Percentiles rank a stretch among this genome's conserved stretches.
phyloP scores from a whole-genome alignment of 257 asterid genomes.

The Echites panduratus region DNA sequence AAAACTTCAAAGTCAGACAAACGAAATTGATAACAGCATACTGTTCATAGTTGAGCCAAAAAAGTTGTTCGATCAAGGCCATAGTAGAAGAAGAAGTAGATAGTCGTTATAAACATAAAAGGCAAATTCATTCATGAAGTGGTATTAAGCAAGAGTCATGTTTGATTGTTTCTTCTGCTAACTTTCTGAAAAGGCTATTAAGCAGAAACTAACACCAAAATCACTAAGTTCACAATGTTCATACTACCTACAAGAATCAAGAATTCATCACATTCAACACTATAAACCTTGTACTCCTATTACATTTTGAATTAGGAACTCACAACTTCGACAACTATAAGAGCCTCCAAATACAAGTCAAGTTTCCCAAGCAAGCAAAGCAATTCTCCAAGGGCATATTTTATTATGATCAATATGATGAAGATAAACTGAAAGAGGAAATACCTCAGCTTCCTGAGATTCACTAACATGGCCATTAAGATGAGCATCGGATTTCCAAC shows the following conservation, averaged over 20 bases:
- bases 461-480: constrained; percentile 33
- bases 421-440: neutral
- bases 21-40: neutral
- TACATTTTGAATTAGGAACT: neutral
- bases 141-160: neutral
- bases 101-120: neutral
- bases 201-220: neutral
- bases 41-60: neutral
- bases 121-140: neutral
- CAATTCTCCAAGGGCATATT: neutral
- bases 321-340: neutral
- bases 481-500: constrained; percentile 44
- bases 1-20: neutral
- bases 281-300: neutral
- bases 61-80: neutral
- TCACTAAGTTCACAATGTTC: neutral
- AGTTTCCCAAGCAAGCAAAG: neutral
- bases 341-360: neutral
- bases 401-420: neutral
- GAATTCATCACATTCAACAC: neutral
- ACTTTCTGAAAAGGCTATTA: neutral
- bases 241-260: neutral
- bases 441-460: constrained; percentile 59
- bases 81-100: neutral
- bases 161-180: neutral